These are phyloP conservation scores for Apiotrichum domesticum DNA, from an alignment of 1,284 basidiomycete genomes.

Conservation along the genomic window DNA sequence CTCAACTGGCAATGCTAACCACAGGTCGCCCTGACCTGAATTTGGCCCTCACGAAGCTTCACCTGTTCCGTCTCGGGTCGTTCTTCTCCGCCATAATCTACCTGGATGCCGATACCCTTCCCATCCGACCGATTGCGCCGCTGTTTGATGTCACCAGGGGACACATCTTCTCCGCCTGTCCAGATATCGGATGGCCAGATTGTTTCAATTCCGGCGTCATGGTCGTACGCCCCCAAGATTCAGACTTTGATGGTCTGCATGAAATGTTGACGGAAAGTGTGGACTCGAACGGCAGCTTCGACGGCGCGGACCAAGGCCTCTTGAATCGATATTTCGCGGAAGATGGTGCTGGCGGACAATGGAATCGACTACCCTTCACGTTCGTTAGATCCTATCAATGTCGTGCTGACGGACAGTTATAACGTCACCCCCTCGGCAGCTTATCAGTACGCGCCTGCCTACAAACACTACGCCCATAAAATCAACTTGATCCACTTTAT, in stretches of 20 bases:
- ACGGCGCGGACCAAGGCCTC: slow-evolving; percentile 93
- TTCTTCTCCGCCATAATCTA: slow-evolving; percentile 81
- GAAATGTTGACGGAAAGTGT: slow-evolving; percentile 25
- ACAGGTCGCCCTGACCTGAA: slow-evolving; percentile 86
- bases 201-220: slow-evolving; percentile 97
- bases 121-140: slow-evolving; percentile 76
- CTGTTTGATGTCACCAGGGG: slow-evolving; percentile 60
- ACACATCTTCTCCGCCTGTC: slow-evolving; percentile 65
- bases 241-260: slow-evolving; percentile 71
- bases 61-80: slow-evolving; percentile 82
- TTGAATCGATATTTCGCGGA: slow-evolving; percentile 79
- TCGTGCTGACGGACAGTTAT: slow-evolving; percentile 51
- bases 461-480: slow-evolving; percentile 79
- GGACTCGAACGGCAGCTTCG: slow-evolving; percentile 70
- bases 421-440: slow-evolving; percentile 97
- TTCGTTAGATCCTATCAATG: slow-evolving; percentile 17
- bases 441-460: slow-evolving; percentile 96
- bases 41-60: slow-evolving; percentile 89
- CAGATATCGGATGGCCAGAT: slow-evolving; percentile 97
- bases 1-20: slow-evolving; percentile 4
- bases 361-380: slow-evolving; percentile 88
- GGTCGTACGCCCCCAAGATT: slow-evolving; percentile 72
- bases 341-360: slow-evolving; percentile 61
- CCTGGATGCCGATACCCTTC: slow-evolving; percentile 92
- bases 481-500: slow-evolving; percentile 93